Percentiles rank a stretch among this genome's conserved stretches.
phyloP scores from a whole-genome alignment of 768 basidiomycete genomes.

The Xerocomellus chrysenteron region DNA sequence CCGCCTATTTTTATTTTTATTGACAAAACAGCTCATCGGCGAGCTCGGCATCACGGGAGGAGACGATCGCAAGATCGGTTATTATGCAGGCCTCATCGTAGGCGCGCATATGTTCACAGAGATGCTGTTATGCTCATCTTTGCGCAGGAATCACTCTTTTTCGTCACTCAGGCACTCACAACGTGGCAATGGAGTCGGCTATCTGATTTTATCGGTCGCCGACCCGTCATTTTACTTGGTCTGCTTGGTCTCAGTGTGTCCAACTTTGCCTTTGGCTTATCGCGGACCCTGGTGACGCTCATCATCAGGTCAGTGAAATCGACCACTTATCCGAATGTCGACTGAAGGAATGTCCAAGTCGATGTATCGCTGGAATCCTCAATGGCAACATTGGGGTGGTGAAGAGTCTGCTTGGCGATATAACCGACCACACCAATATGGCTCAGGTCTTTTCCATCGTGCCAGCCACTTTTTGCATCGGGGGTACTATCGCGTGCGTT shows the following conservation, averaged over 20 bases:
- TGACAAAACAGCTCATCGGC: slow-evolving; percentile 46
- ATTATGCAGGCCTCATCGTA: slow-evolving; percentile 62
- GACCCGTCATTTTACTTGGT: slow-evolving; percentile 57
- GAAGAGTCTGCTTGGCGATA: slow-evolving; percentile 68
- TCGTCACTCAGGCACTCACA: slow-evolving; percentile 53
- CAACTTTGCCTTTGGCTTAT: slow-evolving; percentile 62
- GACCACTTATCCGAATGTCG: not conserved
- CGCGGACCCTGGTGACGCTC: slow-evolving; percentile 51
- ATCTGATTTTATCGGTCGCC: slow-evolving; percentile 60
- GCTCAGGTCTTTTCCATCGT: slow-evolving; percentile 36
- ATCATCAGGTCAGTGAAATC: slow-evolving; percentile 47
- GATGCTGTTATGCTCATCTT: not conserved
- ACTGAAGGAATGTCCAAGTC: slow-evolving; percentile 21
- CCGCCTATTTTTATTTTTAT: not conserved
- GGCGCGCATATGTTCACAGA: slow-evolving; percentile 25
- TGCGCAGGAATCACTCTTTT: slow-evolving; percentile 61
- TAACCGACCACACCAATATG: slow-evolving; percentile 45
- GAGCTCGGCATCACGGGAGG: slow-evolving; percentile 65
- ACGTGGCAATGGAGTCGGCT: slow-evolving; percentile 63
- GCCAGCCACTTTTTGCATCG: slow-evolving; percentile 1
- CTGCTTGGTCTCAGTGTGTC: slow-evolving; percentile 51
- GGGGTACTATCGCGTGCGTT: slow-evolving; percentile 5
- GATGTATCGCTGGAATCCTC: slow-evolving; percentile 35
- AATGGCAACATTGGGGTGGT: slow-evolving; percentile 53
- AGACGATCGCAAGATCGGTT: slow-evolving; percentile 62